These are phyloP conservation scores for Fragaria iinumae DNA, from an alignment of 306 rosid genomes.

Conservation along the genomic window DNA sequence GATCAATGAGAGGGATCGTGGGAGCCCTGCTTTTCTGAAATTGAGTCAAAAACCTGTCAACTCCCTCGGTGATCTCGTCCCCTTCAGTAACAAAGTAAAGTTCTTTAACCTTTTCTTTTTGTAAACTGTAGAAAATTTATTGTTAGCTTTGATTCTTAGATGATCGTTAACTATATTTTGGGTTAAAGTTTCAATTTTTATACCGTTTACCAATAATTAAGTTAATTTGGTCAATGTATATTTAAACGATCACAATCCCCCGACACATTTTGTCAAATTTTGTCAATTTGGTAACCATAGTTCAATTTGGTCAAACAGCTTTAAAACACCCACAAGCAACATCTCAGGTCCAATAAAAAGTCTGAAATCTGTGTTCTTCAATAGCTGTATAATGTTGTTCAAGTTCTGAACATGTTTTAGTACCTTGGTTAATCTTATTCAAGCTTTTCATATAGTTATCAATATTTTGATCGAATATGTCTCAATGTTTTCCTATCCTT, in stretches of 20 bases:
- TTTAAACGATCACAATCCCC: background rate
- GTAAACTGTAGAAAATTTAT: background rate
- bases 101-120: background rate
- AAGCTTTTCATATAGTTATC: background rate
- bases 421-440: background rate
- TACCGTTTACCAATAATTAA: background rate
- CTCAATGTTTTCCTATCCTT: background rate
- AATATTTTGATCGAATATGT: background rate
- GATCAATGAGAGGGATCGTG: constrained; percentile 39
- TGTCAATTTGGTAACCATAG: background rate
- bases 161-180: background rate
- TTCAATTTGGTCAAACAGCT: background rate
- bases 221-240: background rate
- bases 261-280: background rate
- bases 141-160: background rate
- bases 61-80: constrained; percentile 40
- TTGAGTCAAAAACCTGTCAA: constrained; percentile 33
- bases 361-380: background rate
- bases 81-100: constrained; percentile 29
- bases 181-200: background rate
- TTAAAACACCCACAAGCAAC: background rate
- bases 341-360: background rate
- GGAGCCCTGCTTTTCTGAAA: constrained; percentile 31
- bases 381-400: background rate
- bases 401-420: background rate